Conservation (phyloP, 2,329 filamentous ascomycete species). For the Fusarium sp. region DNA sequence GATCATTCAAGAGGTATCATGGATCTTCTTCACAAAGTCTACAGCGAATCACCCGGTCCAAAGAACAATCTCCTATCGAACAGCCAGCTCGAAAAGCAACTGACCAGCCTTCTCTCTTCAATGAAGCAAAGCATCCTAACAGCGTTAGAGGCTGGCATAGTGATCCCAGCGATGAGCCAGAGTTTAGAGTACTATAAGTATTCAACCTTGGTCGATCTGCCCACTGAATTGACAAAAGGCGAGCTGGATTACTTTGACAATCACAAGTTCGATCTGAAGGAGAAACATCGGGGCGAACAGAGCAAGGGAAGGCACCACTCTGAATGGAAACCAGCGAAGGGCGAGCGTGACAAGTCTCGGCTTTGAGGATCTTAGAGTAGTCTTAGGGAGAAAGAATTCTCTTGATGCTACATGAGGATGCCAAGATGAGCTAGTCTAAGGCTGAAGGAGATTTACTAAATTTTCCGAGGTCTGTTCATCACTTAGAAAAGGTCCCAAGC, state of each 20-base stretch:
- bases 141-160: neutral
- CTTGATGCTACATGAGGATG: rapidly evolving
- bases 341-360: neutral
- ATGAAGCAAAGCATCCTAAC: neutral
- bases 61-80: neutral
- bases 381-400: rapidly evolving
- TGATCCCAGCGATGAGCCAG: neutral
- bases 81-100: neutral
- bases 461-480: neutral
- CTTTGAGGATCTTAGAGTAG: neutral
- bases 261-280: neutral
- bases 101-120: neutral
- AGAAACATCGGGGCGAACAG: neutral
- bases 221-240: neutral
- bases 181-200: conserved; percentile 3
- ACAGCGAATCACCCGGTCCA: neutral
- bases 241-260: neutral
- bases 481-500: neutral
- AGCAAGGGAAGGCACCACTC: neutral
- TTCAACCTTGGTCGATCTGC: neutral
- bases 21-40: neutral
- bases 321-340: neutral
- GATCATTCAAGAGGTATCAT: neutral
- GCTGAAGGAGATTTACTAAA: neutral
- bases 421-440: neutral